Conservation (phyloP, 164 flowering plant species). For the Cinnamomum micranthum region DNA sequence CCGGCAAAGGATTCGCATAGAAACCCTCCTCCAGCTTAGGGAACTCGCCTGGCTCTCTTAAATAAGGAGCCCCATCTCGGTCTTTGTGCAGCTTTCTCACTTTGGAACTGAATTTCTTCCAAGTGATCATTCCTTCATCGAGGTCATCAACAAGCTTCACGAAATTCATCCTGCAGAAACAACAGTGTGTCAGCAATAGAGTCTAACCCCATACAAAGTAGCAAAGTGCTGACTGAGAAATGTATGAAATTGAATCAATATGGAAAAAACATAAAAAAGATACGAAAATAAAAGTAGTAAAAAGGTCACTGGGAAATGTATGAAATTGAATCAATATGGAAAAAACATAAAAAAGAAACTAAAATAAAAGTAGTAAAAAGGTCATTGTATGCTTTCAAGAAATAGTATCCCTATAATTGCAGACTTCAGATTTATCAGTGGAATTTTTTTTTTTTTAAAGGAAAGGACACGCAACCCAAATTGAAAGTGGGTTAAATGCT, state of each 20-base stretch:
- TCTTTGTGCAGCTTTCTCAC: constrained; percentile 79
- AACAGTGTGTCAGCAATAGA: background rate
- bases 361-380: background rate
- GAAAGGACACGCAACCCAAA: too few species aligned
- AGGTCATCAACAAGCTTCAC: constrained; percentile 78
- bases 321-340: background rate
- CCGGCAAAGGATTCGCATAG: constrained; percentile 93
- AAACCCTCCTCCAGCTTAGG: constrained; percentile 97
- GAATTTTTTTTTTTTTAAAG: too few species aligned
- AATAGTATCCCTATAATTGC: too few species aligned
- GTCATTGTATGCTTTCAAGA: too few species aligned
- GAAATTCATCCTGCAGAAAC: constrained; percentile 69
- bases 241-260: background rate
- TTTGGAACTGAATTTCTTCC: constrained; percentile 80
- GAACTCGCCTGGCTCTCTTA: constrained; percentile 83
- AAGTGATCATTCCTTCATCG: constrained; percentile 74
- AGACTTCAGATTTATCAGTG: too few species aligned
- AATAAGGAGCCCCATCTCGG: constrained; percentile 72
- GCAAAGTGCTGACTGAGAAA: background rate
- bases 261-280: background rate
- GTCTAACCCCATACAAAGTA: background rate
- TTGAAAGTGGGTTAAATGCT: too few species aligned
- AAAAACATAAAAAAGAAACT: background rate
- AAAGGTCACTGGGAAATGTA: background rate
- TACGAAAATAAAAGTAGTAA: background rate